Conservation (phyloP, 805 yeast genomes). For the Helenozyma baotianmanensis region DNA sequence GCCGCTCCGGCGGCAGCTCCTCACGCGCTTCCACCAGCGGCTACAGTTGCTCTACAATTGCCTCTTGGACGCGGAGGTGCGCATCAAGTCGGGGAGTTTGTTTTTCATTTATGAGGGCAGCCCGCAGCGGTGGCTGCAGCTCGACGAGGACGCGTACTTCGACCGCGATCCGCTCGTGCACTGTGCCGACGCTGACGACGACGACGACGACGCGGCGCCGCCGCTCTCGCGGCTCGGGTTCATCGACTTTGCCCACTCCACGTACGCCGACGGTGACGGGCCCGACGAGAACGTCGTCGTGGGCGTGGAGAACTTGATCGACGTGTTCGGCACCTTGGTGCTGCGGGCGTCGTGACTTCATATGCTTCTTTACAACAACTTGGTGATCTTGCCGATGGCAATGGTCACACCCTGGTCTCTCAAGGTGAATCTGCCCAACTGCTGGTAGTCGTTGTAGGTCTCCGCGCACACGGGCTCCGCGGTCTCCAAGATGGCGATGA, state of each 20-base stretch:
- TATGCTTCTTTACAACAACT: constrained; percentile 51
- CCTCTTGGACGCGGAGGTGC: constrained; percentile 54
- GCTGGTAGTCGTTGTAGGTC: constrained; percentile 87
- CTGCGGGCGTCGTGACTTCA: background rate
- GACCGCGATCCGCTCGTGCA: constrained; percentile 25
- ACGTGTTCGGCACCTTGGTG: constrained; percentile 30
- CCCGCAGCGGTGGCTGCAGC: constrained; percentile 42
- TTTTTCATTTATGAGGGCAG: constrained; percentile 74
- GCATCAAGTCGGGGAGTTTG: constrained; percentile 69
- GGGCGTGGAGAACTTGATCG: constrained; percentile 65
- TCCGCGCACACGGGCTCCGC: constrained; percentile 90
- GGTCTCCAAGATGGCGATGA: constrained; percentile 86
- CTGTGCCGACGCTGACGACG: constrained; percentile 18
- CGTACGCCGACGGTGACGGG: constrained; percentile 55
- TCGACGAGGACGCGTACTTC: constrained; percentile 9
- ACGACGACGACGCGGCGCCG: constrained; percentile 21
- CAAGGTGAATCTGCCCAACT: constrained; percentile 94
- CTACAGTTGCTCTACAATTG: constrained; percentile 65
- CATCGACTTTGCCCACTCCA: constrained; percentile 91
- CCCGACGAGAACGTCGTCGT: constrained; percentile 65
- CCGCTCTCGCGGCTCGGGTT: constrained; percentile 42
- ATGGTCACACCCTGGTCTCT: constrained; percentile 98
- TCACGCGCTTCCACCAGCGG: constrained; percentile 49
- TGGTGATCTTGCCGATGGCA: constrained; percentile 97
- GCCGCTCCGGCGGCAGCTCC: constrained; percentile 23